Evolutionary conservation across 2,329 filamentous ascomycete species (phyloP), one percentile per base, ranked within the genome.

Genomic region (Colletotrichum somersetense): DNA sequence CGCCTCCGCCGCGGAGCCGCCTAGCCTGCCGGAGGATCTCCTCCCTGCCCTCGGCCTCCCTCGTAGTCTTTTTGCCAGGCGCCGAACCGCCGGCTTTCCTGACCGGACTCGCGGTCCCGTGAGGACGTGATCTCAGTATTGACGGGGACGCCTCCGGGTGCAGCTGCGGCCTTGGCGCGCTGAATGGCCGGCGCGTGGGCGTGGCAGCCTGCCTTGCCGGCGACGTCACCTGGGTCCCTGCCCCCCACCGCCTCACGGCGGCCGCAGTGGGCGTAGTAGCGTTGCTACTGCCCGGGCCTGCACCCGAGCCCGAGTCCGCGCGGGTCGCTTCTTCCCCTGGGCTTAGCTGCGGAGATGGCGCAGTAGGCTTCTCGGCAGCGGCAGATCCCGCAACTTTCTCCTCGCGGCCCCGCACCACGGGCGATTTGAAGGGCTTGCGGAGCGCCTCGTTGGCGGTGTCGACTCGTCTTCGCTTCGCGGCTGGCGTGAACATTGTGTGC

Each of bases 391-490:
- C 35, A 20, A 7, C 20, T 12, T 30, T 6, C 11, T 35, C 58
- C 14, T 38, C 53, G 14, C 52, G 50, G 65, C 65, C 61, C 33
- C 68, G 57, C 55, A 62, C 61, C 44, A 74, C 16, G 16, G 74
- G 74, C 26, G 74, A 75, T 12, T 67, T 72, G 50, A 75, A 75
- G 14, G 74, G 74, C 55, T 74, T 68, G 18, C 72, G 72, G 12
- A 75, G 66, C 14, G 72, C 70, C 46, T 74, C 61, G 66, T 65
- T 74, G 38, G 74, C 74, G 40, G 42, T 35, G 23, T 75, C 69
- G 59, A 73, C 46, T 8, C 74, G 72, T 46, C 72, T 73, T 30
- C 72, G 66, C 35, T 75, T 75, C 8, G 74, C 62, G 18, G 67
- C 57, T 35, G 74, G 74, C 11, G 68, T 72, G 50, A 48, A 52